phyloP scores from a whole-genome alignment of 179 eudicot genomes.

The Beta macrorhiza region DNA sequence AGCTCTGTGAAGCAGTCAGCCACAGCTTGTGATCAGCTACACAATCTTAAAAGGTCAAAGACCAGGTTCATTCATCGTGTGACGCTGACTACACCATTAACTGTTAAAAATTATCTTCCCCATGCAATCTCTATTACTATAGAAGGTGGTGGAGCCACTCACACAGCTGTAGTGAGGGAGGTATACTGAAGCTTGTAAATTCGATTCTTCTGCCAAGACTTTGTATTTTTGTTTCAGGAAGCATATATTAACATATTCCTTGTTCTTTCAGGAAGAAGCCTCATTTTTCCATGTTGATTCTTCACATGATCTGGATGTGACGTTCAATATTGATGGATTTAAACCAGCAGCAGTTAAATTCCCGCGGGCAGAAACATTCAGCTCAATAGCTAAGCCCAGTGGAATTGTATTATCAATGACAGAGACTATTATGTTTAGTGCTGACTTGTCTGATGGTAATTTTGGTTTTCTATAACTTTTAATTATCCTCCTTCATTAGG shows the following conservation, averaged over 20 bases:
- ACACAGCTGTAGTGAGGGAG: conserved; percentile 57
- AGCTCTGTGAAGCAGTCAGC: conserved; percentile 36
- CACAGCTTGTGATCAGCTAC: conserved; percentile 28
- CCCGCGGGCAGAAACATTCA: conserved; percentile 86
- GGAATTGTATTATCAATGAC: conserved; percentile 69
- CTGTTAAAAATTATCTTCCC: conserved; percentile 77
- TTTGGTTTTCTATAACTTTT: not conserved
- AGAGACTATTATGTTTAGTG: conserved; percentile 57
- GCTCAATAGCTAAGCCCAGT: conserved; percentile 64
- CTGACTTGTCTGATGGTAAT: conserved; percentile 58
- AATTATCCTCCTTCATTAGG: not conserved
- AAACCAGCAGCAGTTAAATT: conserved; percentile 63
- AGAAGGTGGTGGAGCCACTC: conserved; percentile 77
- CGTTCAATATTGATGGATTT: conserved; percentile 61
- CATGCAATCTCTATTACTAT: conserved; percentile 57
- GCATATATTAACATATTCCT: not conserved
- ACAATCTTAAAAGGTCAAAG: conserved; percentile 38
- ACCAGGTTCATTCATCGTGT: conserved; percentile 70
- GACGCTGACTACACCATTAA: conserved; percentile 63
- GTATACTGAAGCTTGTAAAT: conserved; percentile 38
- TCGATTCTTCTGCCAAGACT: not conserved
- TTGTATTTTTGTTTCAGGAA: conserved; percentile 5
- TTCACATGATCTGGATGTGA: conserved; percentile 79
- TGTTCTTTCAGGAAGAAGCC: conserved; percentile 66
- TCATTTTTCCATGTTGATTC: conserved; percentile 87